Evolutionary conservation across 2,329 filamentous ascomycete genomes (phyloP).

Genomic region (Arthroderma sp.): DNA sequence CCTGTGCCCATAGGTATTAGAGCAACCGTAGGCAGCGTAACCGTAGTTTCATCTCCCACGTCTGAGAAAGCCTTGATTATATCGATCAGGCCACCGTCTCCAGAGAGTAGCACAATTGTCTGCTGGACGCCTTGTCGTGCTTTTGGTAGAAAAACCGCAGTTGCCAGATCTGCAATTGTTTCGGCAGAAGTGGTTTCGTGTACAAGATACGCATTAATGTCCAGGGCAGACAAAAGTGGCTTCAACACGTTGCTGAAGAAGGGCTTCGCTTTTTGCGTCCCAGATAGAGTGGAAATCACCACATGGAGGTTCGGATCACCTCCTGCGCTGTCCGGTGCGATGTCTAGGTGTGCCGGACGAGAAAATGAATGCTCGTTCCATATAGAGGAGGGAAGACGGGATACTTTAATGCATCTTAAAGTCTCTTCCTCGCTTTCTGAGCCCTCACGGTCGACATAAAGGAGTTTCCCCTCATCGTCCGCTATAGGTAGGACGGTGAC

Average conservation of each 20-base stretch:
- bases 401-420: too few species aligned
- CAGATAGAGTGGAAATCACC: constrained; percentile 55
- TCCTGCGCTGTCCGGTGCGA: too few species aligned
- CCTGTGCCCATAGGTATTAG: constrained; percentile 41
- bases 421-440: too few species aligned
- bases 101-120: constrained; percentile 66
- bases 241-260: constrained; percentile 45
- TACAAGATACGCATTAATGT: constrained; percentile 37
- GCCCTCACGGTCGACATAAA: too few species aligned
- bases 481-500: too few species aligned
- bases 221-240: constrained; percentile 41
- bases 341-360: too few species aligned
- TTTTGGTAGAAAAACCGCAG: constrained; percentile 32
- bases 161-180: constrained; percentile 53
- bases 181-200: constrained; percentile 50
- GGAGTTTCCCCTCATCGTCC: too few species aligned
- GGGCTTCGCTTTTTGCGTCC: constrained; percentile 41
- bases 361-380: too few species aligned
- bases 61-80: constrained; percentile 54
- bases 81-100: constrained; percentile 78
- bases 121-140: constrained; percentile 38
- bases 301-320: constrained; percentile 34
- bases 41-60: constrained; percentile 11
- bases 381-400: too few species aligned
- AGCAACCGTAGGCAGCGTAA: constrained; percentile 42